Base-by-base conservation (phyloP, 2,329 filamentous ascomycete genomes). In the Chaetomiaceae sp. region DNA sequence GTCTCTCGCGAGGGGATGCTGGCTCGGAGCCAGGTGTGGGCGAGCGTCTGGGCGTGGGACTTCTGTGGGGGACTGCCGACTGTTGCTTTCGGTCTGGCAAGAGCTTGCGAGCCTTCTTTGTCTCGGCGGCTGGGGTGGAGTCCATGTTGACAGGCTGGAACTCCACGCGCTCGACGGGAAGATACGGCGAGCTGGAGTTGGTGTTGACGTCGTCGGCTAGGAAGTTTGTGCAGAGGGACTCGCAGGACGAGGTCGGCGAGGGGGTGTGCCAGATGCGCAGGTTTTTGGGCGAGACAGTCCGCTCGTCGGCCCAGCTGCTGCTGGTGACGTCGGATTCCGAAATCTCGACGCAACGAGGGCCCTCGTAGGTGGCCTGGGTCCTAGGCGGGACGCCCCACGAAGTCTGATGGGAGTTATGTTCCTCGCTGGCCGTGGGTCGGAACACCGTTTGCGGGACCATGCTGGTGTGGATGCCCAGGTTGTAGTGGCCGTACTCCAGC, bases 281-380 rank as follows among this genome's bases (percentile, higher is more conserved):
- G 45, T 54, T 35, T n/a, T 52, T 55, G 9, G 55, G 55, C 1
- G 53, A 55, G 13, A 57, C 50, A 0, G 53, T 54, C 27, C 35
- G 23, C 13, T 35, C 31, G 34, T 43, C 37, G 2, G 31, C 27
- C 51, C 46, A 53, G 14, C 19, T 23, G 46, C 21, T 39, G 31
- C 25, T 31, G 42, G 35, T 35, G 35, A 31, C 23, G 19, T 41
- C 38, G n/a, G 38, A 14, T 14, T 21, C 42, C 8, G 42, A 14
- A 5, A 46, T 12, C 5, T 51, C 48, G 10, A 45, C 23, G 40
- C 41, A 42, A 4, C 25, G 25, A 2, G 19, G 7, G 14, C 20
- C 23, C 8, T 38, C 43, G 43, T 46, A 47, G 2, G 12, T 37
- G 14, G 10, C 21, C 6, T n/a, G 41, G n/a, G 14, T 16, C 2